Evolutionary conservation across 495 filamentous ascomycete genomes (phyloP).

Genomic region (Opeltia flavorubescens): DNA sequence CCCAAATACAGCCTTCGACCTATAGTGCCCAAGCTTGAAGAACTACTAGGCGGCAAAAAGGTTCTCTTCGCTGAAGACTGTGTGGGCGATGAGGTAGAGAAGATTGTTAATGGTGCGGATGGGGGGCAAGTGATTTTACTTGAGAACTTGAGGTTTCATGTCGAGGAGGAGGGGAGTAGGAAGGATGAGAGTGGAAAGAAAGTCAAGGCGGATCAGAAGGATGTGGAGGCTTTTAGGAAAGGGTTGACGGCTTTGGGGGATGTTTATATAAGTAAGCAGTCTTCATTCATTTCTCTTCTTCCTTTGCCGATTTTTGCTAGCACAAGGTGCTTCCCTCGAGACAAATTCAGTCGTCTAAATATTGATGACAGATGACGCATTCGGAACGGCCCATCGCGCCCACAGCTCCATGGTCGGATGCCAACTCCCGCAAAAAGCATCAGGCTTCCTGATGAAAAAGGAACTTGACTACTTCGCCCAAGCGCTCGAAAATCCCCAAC

Average conservation of each 20-base stretch:
- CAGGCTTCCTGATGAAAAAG: constrained; percentile 99
- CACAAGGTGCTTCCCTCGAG: not conserved
- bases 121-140: constrained; percentile 79
- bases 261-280: constrained; percentile 83
- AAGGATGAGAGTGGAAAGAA: constrained; percentile 92
- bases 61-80: constrained; percentile 86
- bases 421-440: constrained; percentile 86
- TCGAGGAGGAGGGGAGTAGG: constrained; percentile 90
- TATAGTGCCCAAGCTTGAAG: constrained; percentile 81
- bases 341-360: not conserved
- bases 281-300: too few relatives aligned
- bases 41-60: constrained; percentile 59
- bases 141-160: constrained; percentile 96
- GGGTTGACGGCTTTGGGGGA: constrained; percentile 89
- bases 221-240: constrained; percentile 87
- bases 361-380: constrained; percentile 69
- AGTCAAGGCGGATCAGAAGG: constrained; percentile 87
- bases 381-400: constrained; percentile 93
- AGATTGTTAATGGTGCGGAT: constrained; percentile 68
- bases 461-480: constrained; percentile 99
- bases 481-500: constrained; percentile 82
- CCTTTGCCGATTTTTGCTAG: not conserved
- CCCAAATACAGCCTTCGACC: constrained; percentile 91
- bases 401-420: constrained; percentile 99
- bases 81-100: constrained; percentile 80